A percentile compares a stretch with the other conserved stretches of the same genome.
phyloP scores from a whole-genome alignment of 108 stramenopile genomes.

The Epithemia pelagica region DNA sequence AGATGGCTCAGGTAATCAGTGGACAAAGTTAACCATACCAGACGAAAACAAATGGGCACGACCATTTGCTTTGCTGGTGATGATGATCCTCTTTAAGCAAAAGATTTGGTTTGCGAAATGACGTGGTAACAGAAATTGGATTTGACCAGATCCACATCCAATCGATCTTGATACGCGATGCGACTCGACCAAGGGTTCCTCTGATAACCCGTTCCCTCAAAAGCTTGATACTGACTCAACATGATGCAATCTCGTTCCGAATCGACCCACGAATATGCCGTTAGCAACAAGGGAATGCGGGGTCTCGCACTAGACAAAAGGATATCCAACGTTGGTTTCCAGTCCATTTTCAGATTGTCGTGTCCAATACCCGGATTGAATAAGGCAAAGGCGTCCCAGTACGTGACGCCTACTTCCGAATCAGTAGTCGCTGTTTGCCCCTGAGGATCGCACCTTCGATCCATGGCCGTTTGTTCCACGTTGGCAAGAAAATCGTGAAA shows the following conservation, averaged over 20 bases:
- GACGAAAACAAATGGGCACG: no score
- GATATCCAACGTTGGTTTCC: constrained; percentile 54
- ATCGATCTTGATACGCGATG: constrained; percentile 65
- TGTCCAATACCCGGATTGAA: constrained; percentile 89
- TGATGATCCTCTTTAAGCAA: no score
- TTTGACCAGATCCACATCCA: constrained; percentile 34
- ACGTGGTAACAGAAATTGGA: constrained; percentile 37
- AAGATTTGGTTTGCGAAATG: no score
- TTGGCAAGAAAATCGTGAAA: constrained; percentile 22
- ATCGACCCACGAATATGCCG: constrained; percentile 68
- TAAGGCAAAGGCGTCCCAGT: constrained; percentile 57
- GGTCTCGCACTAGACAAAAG: constrained; percentile 30
- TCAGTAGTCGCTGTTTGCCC: neutral
- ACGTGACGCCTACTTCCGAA: neutral
- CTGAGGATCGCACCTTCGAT: neutral
- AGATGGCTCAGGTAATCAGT: no score
- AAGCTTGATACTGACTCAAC: neutral
- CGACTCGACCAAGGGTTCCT: constrained; percentile 65
- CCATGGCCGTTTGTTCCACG: neutral
- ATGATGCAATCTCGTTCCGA: constrained; percentile 34
- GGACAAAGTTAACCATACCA: no score
- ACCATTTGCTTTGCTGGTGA: no score
- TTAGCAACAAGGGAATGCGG: constrained; percentile 37
- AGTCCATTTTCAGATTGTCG: constrained; percentile 54
- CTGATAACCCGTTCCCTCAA: neutral